Base-by-base conservation (phyloP, 1,284 basidiomycete species). In the Cryptococcus neoformans region DNA sequence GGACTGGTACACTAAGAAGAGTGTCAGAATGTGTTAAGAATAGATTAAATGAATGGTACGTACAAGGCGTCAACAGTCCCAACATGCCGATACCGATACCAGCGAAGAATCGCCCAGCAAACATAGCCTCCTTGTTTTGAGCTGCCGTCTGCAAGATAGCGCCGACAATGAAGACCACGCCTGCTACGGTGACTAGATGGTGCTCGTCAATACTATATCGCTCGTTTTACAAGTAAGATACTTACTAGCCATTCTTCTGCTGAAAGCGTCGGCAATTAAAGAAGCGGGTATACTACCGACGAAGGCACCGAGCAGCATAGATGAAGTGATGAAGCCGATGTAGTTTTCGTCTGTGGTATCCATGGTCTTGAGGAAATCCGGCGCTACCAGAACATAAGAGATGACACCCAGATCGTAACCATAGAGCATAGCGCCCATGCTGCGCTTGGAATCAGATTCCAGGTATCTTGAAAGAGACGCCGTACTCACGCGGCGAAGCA, bases 71-170 rank as follows among this genome's bases (percentile, higher is more conserved):
- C 12, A 68, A 44, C 4, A 65, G 55, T 49, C 64, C 64, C 21
- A 86, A 75, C 65, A 84, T 81, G 2, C 84, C 84, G 55, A 81
- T 80, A 21, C 77, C 76, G 58, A 80, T 66, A 36, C 77, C 77
- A 8, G 83, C 84, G 57, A 85, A 82, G 78, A 85, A 85, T 2
- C 85, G 79, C 4, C 85, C 85, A 9, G 81, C 82, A 37, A 84
- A 77, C 83, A 87, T 85, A 77, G 83, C 82, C 52, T 80, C 81
- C 68, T 84, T 80, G 66, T 81, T 83, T 55, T 73, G 71, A 0
- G 83, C 62, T 2, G 63, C 71, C 28, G 71, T 69, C 61, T 78
- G 77, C 4, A 79, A 58, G 4, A 78, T 74, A 17, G 84, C 84
- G 4, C 85, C 84, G 39, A 85, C 57, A 21, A 84, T 80, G 70